A percentile compares a stretch with the other conserved stretches of the same genome.
These are phyloP conservation scores for Biscogniauxia marginata DNA, from an alignment of 2,329 filamentous ascomycete genomes.

Conservation along the genomic window DNA sequence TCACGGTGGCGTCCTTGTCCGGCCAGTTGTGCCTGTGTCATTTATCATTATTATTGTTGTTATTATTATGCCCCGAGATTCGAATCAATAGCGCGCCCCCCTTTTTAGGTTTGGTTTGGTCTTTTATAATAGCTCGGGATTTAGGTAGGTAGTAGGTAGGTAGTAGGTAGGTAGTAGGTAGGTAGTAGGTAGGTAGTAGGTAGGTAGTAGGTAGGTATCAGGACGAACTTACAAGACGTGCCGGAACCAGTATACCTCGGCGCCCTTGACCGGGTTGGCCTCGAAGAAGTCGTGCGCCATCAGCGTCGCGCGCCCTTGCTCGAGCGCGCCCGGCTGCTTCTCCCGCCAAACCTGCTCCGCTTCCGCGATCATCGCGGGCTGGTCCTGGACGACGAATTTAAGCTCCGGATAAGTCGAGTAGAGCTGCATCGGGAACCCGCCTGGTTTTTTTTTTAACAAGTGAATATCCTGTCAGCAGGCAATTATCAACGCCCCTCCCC, in stretches of 20 bases:
- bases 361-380: constrained; percentile 10
- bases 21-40: constrained; percentile 13
- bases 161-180: no score
- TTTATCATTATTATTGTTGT: background rate
- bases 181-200: background rate
- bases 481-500: no score
- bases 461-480: no score
- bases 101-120: no score
- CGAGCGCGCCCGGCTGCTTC: constrained; percentile 17
- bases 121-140: no score
- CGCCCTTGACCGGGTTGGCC: constrained; percentile 25
- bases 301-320: constrained; percentile 18
- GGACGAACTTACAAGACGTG: background rate
- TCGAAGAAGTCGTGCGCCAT: constrained; percentile 30
- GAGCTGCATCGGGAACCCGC: constrained; percentile 8
- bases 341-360: constrained; percentile 16
- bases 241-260: constrained; percentile 25
- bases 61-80: no score
- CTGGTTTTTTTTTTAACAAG: constrained; percentile 6
- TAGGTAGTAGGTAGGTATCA: background rate
- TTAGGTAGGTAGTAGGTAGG: no score
- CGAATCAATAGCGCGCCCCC: no score
- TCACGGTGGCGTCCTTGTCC: constrained; percentile 13
- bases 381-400: constrained; percentile 18
- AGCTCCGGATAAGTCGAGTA: constrained; percentile 15